These are phyloP conservation scores for Lactarius sanguifluus DNA, from an alignment of 768 basidiomycete species.

Conservation along the genomic window DNA sequence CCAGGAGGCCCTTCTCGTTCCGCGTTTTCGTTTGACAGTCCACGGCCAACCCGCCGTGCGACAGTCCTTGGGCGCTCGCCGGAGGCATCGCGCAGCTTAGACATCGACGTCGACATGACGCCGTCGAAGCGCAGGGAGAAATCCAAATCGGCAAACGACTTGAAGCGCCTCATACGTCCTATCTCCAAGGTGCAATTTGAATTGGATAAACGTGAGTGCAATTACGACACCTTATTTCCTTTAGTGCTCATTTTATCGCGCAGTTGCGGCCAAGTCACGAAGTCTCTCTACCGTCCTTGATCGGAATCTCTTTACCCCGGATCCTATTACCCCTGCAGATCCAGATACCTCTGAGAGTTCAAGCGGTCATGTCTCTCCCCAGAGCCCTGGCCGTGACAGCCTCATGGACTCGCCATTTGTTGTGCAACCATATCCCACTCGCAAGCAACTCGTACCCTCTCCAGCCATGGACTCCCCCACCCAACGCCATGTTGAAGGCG, in stretches of 20 bases:
- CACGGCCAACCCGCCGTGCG: slow-evolving; percentile 47
- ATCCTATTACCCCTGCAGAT: slow-evolving; percentile 39
- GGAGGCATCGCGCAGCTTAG: slow-evolving; percentile 35
- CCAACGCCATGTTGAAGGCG: slow-evolving; percentile 63
- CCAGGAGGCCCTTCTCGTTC: slow-evolving; percentile 31
- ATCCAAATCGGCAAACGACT: slow-evolving; percentile 62
- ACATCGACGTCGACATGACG: slow-evolving; percentile 44
- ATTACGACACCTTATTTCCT: not conserved
- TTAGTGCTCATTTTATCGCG: slow-evolving; percentile 1
- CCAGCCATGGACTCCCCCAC: slow-evolving; percentile 52
- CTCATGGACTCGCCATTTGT: slow-evolving; percentile 59
- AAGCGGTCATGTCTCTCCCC: slow-evolving; percentile 16
- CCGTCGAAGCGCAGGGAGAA: slow-evolving; percentile 67
- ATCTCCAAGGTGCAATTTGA: slow-evolving; percentile 64
- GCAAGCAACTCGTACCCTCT: slow-evolving; percentile 40
- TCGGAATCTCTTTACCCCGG: slow-evolving; percentile 63
- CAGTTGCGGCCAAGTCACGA: slow-evolving; percentile 29
- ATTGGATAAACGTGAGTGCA: slow-evolving; percentile 54
- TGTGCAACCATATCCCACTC: slow-evolving; percentile 63
- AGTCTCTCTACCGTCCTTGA: slow-evolving; percentile 45
- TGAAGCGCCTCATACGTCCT: slow-evolving; percentile 67
- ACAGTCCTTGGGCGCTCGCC: slow-evolving; percentile 70
- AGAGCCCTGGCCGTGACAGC: slow-evolving; percentile 44
- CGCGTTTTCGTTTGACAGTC: slow-evolving; percentile 34
- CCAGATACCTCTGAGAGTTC: slow-evolving; percentile 42